Evolutionary conservation across 495 filamentous ascomycete species (phyloP).

Genomic region (Tetracladium setigerum): DNA sequence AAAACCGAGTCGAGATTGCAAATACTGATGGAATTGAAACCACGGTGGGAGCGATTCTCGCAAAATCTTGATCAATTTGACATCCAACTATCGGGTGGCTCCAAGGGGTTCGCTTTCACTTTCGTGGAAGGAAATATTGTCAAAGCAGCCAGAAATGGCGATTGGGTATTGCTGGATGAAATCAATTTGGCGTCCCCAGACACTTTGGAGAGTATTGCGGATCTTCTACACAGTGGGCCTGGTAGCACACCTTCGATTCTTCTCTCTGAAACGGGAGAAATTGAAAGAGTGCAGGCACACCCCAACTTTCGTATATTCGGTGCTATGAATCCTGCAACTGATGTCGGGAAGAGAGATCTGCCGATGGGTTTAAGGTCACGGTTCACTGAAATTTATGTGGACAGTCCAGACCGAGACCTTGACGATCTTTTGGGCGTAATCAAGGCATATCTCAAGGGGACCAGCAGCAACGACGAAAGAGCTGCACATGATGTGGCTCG

Average conservation of each 20-base stretch:
- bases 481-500: constrained; percentile 69
- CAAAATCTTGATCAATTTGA: constrained; percentile 72
- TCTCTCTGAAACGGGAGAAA: constrained; percentile 84
- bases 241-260: constrained; percentile 69
- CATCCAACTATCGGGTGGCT: constrained; percentile 66
- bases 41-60: constrained; percentile 75
- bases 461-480: constrained; percentile 54
- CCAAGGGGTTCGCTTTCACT: constrained; percentile 82
- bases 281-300: constrained; percentile 82
- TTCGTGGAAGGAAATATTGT: constrained; percentile 96
- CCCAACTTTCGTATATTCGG: constrained; percentile 93
- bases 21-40: constrained; percentile 46
- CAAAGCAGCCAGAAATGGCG: constrained; percentile 83
- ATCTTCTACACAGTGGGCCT: constrained; percentile 64
- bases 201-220: constrained; percentile 86
- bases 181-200: constrained; percentile 95
- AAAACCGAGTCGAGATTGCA: constrained; percentile 69
- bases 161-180: constrained; percentile 97
- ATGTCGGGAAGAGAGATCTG: constrained; percentile 91
- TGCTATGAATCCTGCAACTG: constrained; percentile 98
- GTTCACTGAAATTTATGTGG: constrained; percentile 92
- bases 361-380: constrained; percentile 75
- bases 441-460: constrained; percentile 70
- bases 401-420: constrained; percentile 75
- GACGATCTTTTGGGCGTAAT: constrained; percentile 80